These are phyloP conservation scores for Pythium aquatile DNA, from an alignment of 352 stramenopile genomes.

Conservation along the genomic window DNA sequence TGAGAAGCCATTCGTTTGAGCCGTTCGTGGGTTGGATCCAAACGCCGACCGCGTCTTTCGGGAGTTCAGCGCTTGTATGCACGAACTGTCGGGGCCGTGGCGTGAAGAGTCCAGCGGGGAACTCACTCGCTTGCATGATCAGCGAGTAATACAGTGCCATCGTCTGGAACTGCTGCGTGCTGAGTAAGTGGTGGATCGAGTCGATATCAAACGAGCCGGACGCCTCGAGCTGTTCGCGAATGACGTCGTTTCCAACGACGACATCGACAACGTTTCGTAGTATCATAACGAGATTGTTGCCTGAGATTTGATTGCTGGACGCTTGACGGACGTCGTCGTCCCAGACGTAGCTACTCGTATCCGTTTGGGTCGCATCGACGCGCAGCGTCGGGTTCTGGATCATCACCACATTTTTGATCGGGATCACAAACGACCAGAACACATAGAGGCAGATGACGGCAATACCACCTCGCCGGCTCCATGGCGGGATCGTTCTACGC, in stretches of 20 bases:
- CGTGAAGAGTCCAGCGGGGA: constrained; percentile 30
- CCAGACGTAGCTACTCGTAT: constrained; percentile 18
- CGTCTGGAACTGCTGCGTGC: constrained; percentile 29
- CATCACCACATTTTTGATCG: constrained; percentile 45
- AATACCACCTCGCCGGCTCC: constrained; percentile 21
- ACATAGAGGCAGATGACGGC: constrained; percentile 27
- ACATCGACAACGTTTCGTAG: constrained; percentile 25
- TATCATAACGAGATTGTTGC: constrained; percentile 21
- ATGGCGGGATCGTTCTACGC: background rate
- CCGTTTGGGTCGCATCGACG: constrained; percentile 22
- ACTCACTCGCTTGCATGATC: constrained; percentile 38
- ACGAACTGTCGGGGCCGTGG: constrained; percentile 25
- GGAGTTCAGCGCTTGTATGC: background rate
- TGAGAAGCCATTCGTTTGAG: constrained; percentile 25
- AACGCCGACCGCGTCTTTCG: constrained; percentile 26
- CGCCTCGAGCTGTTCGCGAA: constrained; percentile 32
- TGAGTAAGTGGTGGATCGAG: constrained; percentile 28
- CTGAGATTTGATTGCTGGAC: constrained; percentile 13
- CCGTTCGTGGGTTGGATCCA: constrained; percentile 30
- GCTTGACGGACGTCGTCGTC: background rate
- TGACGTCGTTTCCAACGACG: constrained; percentile 19
- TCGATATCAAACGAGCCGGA: constrained; percentile 31
- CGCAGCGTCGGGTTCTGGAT: constrained; percentile 33
- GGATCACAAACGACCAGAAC: constrained; percentile 36
- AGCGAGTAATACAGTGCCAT: constrained; percentile 34